phyloP scores from a whole-genome alignment of 2,329 filamentous ascomycete species.

The Sporothrix pallida region DNA sequence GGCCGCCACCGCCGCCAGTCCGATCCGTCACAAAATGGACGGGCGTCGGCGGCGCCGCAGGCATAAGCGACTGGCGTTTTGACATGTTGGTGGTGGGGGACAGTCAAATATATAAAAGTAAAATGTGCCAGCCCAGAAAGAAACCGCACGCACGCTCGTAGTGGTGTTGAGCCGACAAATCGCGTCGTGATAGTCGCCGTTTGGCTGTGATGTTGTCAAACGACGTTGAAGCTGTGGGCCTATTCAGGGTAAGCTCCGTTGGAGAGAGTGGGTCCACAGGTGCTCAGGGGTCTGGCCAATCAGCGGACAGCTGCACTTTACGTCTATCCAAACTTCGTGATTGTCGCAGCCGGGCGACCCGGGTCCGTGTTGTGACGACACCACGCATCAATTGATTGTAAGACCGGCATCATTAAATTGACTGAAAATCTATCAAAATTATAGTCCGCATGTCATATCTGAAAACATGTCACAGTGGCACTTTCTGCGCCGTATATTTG shows the following conservation, averaged over 20 bases:
- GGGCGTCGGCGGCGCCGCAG: conserved; percentile 59
- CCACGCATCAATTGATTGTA: conserved; percentile 3
- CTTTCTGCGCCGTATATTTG: neutral
- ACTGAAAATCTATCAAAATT: neutral
- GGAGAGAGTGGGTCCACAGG: conserved; percentile 14
- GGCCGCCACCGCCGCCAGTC: conserved; percentile 43
- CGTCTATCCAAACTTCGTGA: neutral
- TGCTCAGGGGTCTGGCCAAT: conserved; percentile 15
- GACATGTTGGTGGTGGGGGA: conserved; percentile 41
- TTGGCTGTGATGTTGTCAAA: neutral
- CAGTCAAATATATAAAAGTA: no score
- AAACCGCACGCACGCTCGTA: neutral
- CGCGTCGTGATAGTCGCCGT: neutral
- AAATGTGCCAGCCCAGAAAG: neutral
- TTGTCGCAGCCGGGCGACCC: neutral
- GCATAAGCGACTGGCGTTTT: conserved; percentile 63
- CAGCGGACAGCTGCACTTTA: neutral
- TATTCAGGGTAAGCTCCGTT: conserved; percentile 16
- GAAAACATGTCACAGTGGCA: no score
- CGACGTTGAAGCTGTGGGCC: neutral
- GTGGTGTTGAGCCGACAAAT: neutral
- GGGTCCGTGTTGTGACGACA: neutral
- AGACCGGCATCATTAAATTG: neutral
- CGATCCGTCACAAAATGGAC: conserved; percentile 55
- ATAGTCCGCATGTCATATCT: neutral